Conservation (phyloP, 257 asterid genomes). For the Agastache rugosa region DNA sequence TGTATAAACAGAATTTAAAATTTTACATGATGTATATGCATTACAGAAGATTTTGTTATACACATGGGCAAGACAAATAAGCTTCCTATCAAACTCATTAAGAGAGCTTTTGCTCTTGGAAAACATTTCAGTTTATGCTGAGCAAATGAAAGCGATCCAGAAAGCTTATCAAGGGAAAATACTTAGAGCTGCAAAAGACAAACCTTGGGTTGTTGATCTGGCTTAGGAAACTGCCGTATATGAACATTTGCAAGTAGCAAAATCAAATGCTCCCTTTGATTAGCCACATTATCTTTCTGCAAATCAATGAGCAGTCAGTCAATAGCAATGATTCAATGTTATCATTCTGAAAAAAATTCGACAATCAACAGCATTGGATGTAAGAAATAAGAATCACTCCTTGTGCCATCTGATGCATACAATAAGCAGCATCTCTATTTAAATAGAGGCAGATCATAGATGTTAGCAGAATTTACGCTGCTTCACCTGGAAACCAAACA, state of each 20-base stretch:
- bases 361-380: constrained; percentile 9
- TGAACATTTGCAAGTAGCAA: constrained; percentile 97
- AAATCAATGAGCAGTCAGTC: constrained; percentile 37
- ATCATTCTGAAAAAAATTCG: not conserved
- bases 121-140: constrained; percentile 6
- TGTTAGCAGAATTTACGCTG: constrained; percentile 15
- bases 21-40: not conserved
- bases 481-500: constrained; percentile 98
- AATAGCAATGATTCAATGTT: constrained; percentile 29
- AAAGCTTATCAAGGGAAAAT: constrained; percentile 20
- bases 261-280: constrained; percentile 98
- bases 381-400: not conserved
- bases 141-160: constrained; percentile 7
- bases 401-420: constrained; percentile 26
- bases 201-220: constrained; percentile 99
- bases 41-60: too few species aligned
- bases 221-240: constrained; percentile 95
- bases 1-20: not conserved
- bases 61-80: constrained; percentile 1
- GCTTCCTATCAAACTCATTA: constrained; percentile 7
- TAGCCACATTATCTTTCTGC: constrained; percentile 96
- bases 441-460: constrained; percentile 10
- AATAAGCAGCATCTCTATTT: constrained; percentile 28
- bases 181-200: constrained; percentile 33
- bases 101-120: not conserved